phyloP scores from a whole-genome alignment of 257 asterid genomes.

The Forsythia viridissima region DNA sequence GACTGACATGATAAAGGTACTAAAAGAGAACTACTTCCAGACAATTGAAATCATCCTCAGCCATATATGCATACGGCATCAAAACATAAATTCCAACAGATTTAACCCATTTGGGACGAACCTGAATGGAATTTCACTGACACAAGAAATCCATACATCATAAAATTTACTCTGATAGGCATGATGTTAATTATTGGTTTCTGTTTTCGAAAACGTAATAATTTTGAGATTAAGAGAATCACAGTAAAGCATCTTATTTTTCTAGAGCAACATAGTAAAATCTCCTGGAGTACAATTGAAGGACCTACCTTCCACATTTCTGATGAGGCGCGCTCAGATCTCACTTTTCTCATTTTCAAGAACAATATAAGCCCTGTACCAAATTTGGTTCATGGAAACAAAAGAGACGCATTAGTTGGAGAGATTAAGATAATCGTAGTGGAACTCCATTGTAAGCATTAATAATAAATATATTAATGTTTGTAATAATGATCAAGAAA shows the following conservation, averaged over 20 bases:
- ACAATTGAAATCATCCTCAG: background rate
- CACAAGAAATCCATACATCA: background rate
- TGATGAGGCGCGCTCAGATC: constrained; percentile 79
- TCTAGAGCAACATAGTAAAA: background rate
- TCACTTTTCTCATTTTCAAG: constrained; percentile 93
- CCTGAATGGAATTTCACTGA: constrained; percentile 1
- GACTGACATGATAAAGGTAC: background rate
- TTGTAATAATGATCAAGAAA: background rate
- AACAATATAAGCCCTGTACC: constrained; percentile 69
- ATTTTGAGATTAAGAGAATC: constrained; percentile 1
- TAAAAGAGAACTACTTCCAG: background rate
- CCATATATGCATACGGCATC: background rate
- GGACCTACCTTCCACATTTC: constrained; percentile 84
- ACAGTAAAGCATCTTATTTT: background rate
- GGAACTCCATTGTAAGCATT: background rate
- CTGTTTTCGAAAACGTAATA: background rate
- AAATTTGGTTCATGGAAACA: constrained; percentile 18
- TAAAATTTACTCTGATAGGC: background rate
- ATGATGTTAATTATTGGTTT: background rate
- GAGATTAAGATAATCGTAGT: background rate
- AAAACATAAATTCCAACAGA: constrained; percentile 7
- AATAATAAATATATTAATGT: background rate
- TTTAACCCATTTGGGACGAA: background rate
- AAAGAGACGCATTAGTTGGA: constrained; percentile 13
- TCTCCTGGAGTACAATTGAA: background rate